A percentile compares a stretch with the other conserved stretches of the same genome.
Evolutionary conservation across 495 filamentous ascomycete genomes (phyloP).

Genomic region (Aspergillus ostianus): DNA sequence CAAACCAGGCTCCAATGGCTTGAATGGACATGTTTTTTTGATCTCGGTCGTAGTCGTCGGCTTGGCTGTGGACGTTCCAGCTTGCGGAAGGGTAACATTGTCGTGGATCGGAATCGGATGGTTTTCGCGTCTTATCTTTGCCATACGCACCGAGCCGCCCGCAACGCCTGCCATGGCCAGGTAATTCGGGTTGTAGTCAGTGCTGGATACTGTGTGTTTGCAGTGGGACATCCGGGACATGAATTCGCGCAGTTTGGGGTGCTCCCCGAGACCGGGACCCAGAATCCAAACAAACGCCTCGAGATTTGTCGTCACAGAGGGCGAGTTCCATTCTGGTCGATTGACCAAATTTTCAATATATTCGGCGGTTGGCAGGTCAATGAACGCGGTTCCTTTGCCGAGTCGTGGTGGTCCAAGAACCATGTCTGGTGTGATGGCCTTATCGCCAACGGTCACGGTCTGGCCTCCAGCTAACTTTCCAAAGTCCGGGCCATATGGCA

Average conservation of each 20-base stretch:
- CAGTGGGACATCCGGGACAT: constrained; percentile 57
- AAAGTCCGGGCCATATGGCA: constrained; percentile 53
- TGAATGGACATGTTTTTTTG: constrained; percentile 21
- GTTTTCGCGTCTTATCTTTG: constrained; percentile 63
- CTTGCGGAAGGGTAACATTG: constrained; percentile 45
- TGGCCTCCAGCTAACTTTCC: constrained; percentile 53
- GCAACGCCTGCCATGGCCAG: constrained; percentile 65
- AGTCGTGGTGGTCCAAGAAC: constrained; percentile 55
- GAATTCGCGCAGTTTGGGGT: constrained; percentile 64
- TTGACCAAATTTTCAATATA: constrained; percentile 67
- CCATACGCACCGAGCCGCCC: constrained; percentile 59
- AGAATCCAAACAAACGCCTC: constrained; percentile 78
- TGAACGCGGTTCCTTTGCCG: constrained; percentile 69
- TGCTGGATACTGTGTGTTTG: constrained; percentile 73
- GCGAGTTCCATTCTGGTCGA: constrained; percentile 70
- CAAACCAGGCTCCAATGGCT: constrained; percentile 47
- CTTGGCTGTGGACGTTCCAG: constrained; percentile 14
- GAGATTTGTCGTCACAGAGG: constrained; percentile 63
- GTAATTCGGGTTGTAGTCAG: constrained; percentile 68
- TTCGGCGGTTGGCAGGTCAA: constrained; percentile 68
- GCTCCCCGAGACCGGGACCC: constrained; percentile 59
- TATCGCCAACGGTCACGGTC: constrained; percentile 56
- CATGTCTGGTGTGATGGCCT: constrained; percentile 62
- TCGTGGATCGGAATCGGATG: constrained; percentile 65
- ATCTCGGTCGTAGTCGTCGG: constrained; percentile 16